Percentiles rank a stretch among this genome's conserved stretches.
These are phyloP conservation scores for Fusarium secorum DNA, from an alignment of 2,329 filamentous ascomycete species.

Conservation along the genomic window DNA sequence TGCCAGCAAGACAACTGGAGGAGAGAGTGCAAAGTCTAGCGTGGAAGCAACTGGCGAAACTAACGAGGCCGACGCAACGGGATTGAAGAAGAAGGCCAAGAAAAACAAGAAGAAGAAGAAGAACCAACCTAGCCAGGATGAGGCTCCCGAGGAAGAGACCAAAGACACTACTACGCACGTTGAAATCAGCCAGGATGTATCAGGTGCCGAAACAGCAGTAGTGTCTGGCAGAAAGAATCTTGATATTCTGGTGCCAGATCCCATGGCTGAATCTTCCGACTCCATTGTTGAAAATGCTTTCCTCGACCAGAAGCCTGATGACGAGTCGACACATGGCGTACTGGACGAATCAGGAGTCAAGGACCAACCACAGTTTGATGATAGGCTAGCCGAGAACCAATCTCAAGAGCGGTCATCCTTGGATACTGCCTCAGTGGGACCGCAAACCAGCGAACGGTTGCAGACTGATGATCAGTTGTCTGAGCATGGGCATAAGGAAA, in stretches of 20 bases:
- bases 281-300: not conserved
- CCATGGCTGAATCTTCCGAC: not conserved
- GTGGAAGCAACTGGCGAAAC: conserved; percentile 6
- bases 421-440: not conserved
- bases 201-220: not conserved
- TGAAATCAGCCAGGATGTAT: not conserved
- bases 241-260: not conserved
- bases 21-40: not conserved
- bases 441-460: not conserved
- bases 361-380: not conserved
- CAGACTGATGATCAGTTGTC: not conserved
- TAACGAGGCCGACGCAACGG: conserved; percentile 5
- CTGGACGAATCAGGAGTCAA: not conserved
- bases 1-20: not conserved
- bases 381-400: not conserved
- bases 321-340: not conserved
- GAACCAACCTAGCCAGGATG: conserved; percentile 16
- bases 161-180: not conserved
- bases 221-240: not conserved
- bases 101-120: conserved; percentile 48
- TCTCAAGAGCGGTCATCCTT: not conserved
- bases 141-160: not conserved
- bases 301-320: not conserved
- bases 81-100: conserved; percentile 44
- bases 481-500: not conserved